Conservation (phyloP, 2,329 filamentous ascomycete species). For the Hymenoscyphus repandus region DNA sequence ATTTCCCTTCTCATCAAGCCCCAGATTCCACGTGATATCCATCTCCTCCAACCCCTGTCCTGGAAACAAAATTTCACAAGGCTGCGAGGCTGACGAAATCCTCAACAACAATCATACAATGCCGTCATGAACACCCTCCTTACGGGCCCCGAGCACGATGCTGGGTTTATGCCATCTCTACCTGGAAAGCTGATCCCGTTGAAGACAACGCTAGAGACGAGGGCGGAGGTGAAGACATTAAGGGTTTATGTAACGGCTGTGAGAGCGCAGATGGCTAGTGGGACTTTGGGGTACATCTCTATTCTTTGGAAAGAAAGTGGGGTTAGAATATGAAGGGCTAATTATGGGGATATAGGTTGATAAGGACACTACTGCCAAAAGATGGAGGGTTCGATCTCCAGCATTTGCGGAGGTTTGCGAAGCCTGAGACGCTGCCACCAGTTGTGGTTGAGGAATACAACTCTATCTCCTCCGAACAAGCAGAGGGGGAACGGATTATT, state of each 20-base stretch:
- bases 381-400: slow-evolving; percentile 59
- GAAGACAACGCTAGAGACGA: slow-evolving; percentile 59
- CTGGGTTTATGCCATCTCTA: not conserved
- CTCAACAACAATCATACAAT: not conserved
- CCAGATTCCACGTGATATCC: not conserved
- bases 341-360: slow-evolving; percentile 38
- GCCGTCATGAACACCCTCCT: not conserved
- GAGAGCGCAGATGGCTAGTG: slow-evolving; percentile 66
- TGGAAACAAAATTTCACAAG: not conserved
- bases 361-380: slow-evolving; percentile 52
- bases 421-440: slow-evolving; percentile 61
- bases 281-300: slow-evolving; percentile 63
- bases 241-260: slow-evolving; percentile 67
- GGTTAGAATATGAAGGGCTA: slow-evolving; percentile 27
- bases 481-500: slow-evolving; percentile 32
- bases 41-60: not conserved
- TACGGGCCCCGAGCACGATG: not conserved
- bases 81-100: not conserved
- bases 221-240: slow-evolving; percentile 52
- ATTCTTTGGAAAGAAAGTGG: not conserved
- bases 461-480: slow-evolving; percentile 31
- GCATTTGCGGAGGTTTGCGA: slow-evolving; percentile 72
- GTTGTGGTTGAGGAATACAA: slow-evolving; percentile 52
- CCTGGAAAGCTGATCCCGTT: slow-evolving; percentile 26
- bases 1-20: not conserved